Evolutionary conservation across 1,284 basidiomycete species (phyloP).

Genomic region (Irpex sp.): DNA sequence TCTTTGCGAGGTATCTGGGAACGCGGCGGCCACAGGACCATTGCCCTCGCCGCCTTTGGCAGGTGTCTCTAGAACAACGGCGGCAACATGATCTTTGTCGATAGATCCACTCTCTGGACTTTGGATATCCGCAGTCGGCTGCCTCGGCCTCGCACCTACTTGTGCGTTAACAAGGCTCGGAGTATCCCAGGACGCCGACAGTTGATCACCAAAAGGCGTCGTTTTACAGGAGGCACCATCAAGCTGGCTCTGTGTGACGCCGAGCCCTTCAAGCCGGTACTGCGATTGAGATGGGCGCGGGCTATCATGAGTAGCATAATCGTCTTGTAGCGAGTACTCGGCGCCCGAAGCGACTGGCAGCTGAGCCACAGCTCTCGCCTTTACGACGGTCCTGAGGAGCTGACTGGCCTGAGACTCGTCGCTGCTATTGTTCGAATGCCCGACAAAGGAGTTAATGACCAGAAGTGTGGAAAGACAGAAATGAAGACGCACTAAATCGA

Average conservation of each 20-base stretch:
- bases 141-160: neutral
- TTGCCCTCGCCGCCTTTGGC: neutral
- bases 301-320: conserved; percentile 11
- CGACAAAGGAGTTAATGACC: neutral
- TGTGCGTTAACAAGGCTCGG: neutral
- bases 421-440: conserved; percentile 2
- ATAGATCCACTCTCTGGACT: neutral
- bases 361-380: neutral
- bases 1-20: neutral
- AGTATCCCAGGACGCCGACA: neutral
- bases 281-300: conserved; percentile 26
- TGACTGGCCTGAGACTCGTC: conserved; percentile 22
- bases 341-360: neutral
- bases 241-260: conserved; percentile 44
- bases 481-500: conserved; percentile 7
- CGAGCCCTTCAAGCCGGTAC: conserved; percentile 55
- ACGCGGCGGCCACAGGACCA: neutral
- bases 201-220: neutral
- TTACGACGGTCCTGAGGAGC: conserved; percentile 13
- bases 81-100: neutral
- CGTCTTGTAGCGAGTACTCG: conserved; percentile 6
- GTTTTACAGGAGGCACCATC: neutral
- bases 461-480: neutral
- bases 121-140: neutral
- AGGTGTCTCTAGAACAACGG: neutral